phyloP scores from a whole-genome alignment of 805 yeast species.

The Saccharomycopsis olivae region DNA sequence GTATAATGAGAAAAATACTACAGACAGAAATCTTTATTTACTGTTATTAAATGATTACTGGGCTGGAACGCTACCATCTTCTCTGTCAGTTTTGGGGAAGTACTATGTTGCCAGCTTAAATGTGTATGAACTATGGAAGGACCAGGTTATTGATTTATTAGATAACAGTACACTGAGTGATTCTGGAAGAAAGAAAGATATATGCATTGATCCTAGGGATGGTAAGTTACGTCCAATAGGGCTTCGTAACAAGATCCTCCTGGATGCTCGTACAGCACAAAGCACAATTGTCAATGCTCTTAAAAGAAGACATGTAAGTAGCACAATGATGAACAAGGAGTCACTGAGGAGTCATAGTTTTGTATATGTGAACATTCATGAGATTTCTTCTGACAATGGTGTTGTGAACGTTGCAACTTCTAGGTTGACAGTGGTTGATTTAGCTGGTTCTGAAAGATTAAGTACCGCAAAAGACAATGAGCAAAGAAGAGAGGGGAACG shows the following conservation, averaged over 20 bases:
- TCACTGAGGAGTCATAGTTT: constrained; percentile 46
- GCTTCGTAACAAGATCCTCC: constrained; percentile 21
- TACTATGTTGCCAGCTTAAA: constrained; percentile 32
- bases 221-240: constrained; percentile 35
- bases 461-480: constrained; percentile 35
- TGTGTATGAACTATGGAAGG: constrained; percentile 43
- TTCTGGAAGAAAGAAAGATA: constrained; percentile 26
- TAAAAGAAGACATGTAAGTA: constrained; percentile 29
- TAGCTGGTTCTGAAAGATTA: constrained; percentile 45
- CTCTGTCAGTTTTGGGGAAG: too few species aligned
- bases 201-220: constrained; percentile 33
- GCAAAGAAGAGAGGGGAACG: constrained; percentile 37
- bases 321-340: constrained; percentile 33
- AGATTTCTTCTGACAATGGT: constrained; percentile 8
- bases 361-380: constrained; percentile 31
- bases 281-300: constrained; percentile 30
- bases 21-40: neutral
- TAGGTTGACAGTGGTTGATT: constrained; percentile 39
- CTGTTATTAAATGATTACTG: constrained; percentile 4
- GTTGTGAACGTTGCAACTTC: constrained; percentile 20
- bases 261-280: constrained; percentile 28
- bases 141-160: constrained; percentile 31
- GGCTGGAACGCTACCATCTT: too few species aligned
- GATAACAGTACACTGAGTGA: constrained; percentile 15
- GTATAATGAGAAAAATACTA: too few species aligned